Conservation (phyloP, 129 eudicot genomes). For the Gnaphalium uliginosum region DNA sequence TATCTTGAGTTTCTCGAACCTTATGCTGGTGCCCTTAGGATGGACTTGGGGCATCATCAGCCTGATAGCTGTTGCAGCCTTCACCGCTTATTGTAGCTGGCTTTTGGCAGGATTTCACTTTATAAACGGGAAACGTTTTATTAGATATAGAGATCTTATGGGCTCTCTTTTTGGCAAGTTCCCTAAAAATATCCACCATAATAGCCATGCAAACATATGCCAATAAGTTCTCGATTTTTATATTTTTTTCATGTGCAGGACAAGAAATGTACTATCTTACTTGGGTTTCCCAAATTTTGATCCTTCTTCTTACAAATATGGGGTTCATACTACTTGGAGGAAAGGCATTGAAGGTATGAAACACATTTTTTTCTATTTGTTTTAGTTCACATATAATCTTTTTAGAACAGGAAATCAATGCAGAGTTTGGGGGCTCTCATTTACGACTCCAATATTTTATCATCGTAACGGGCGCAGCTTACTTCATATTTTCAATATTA, state of each 20-base stretch:
- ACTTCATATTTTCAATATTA: constrained; percentile 41
- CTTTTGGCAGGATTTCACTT: constrained; percentile 65
- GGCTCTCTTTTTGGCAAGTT: constrained; percentile 52
- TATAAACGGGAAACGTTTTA: constrained; percentile 55
- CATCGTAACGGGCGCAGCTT: constrained; percentile 57
- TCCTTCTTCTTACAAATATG: constrained; percentile 42
- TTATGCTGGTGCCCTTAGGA: constrained; percentile 56
- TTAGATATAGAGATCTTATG: constrained; percentile 63
- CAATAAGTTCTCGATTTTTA: not conserved
- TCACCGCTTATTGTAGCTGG: constrained; percentile 52
- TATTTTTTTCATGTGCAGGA: constrained; percentile 22
- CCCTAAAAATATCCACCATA: not conserved
- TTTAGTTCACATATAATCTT: constrained; percentile 8
- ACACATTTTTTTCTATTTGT: not conserved
- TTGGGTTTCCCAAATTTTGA: constrained; percentile 39
- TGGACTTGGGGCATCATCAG: constrained; percentile 63
- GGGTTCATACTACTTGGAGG: constrained; percentile 48
- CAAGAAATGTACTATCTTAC: constrained; percentile 36
- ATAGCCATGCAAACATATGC: not conserved
- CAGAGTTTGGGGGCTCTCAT: constrained; percentile 41
- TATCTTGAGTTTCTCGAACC: constrained; percentile 54
- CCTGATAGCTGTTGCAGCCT: constrained; percentile 39
- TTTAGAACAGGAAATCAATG: constrained; percentile 49
- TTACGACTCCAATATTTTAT: constrained; percentile 56
- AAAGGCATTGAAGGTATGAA: constrained; percentile 32